Evolutionary conservation across 768 basidiomycete species (phyloP), one percentile per base, ranked within the genome.

Genomic region (Lentinula raphanica): DNA sequence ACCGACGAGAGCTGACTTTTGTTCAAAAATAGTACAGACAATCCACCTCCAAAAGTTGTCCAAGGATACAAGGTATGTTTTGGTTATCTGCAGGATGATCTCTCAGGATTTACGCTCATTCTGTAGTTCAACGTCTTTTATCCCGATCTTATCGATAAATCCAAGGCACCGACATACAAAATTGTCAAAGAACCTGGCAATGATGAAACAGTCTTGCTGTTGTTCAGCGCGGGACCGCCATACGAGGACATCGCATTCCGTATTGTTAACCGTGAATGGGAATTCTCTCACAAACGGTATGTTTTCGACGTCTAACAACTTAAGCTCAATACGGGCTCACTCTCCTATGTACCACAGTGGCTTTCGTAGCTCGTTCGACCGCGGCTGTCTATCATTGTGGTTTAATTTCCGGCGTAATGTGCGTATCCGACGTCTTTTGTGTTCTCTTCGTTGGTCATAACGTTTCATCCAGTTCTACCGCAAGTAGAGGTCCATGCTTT

Each of bases 201-300:
- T 68, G 92, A 94, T 59, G 97, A 99, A 56, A 98, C 96, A 1
- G 91, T 92, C 12, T 78, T 97, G 21, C 73, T 99, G 29, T 86
- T 94, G 66, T 99, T 99, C 75, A 93, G 85, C 63, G 93, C 97
- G 29, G 97, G 97, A 7, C 95, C 96, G 53, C 96, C 96, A 0
- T 99, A 99, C 68, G 96, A 99, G 72, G 97, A 98, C 63, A 95
- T 98, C 61, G 97, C 97, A 7, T 99, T 99, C 78, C 83, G 93
- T 60, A 96, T 99, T 60, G 96, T 99, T 59, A 93, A 97, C 66
- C 83, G 93, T 55, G 94, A 97, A 71, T 99, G 97, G 97, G 97
- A 98, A 65, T 96, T 92, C 71, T 95, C 93, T 38, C 95, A 98
- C 67, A 97, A 96, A 77, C 84, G 93, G 92, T 92, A 69, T 55